Base-by-base conservation (phyloP, 2,329 filamentous ascomycete genomes). In the Pseudogymnoascus sp. region DNA sequence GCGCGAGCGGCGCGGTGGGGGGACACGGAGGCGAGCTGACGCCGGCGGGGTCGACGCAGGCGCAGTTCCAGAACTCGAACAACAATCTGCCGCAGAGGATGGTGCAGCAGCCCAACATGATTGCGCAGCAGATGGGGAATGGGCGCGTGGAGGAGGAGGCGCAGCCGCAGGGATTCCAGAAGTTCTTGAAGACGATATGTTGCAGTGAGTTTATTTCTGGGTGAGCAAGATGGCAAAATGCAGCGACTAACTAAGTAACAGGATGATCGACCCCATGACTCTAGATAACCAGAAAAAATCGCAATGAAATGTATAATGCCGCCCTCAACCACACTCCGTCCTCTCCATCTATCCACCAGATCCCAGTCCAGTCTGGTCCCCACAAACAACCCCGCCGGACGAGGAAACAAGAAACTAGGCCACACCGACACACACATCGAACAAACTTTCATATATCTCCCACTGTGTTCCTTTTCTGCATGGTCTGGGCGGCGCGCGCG, bases 51-150 rank as follows among this genome's bases (percentile, higher is more conserved):
- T 96, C 91, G 73, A 97, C 91, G 67, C 91, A 95, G 77, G 93
- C 93, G 68, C 93, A 97, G 74, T 97, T 96, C 82, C 92, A 96
- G 80, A 93, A 91, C 82, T 96, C 91, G 79, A 90, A 89, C 72
- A 90, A 91, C 75, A 94, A 96, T 75, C 83, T 96, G 68, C 84
- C 89, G 59, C 80, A 87, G 68, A 80, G 82, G 67, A 82, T 83
- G 72, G 83, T 82, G 65, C 80, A 82, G 65, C 84, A 86, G 72
- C 80, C 81, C 63, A 83, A 81, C 64, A 80, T 85, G 78, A 82
- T 79, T 65, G 79, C 81, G 68, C 82, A 83, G 72, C 77, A 81
- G 67, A 78, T 78, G 72, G 78, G 77, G 74, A 83, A 77, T 72
- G 39, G 39, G 12, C 81, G 80, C 68, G 81, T 82, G 67, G 80